Percentiles rank a stretch among this genome's conserved stretches.
Conservation (phyloP, 331 rosid species). For the Acacia concinna region DNA sequence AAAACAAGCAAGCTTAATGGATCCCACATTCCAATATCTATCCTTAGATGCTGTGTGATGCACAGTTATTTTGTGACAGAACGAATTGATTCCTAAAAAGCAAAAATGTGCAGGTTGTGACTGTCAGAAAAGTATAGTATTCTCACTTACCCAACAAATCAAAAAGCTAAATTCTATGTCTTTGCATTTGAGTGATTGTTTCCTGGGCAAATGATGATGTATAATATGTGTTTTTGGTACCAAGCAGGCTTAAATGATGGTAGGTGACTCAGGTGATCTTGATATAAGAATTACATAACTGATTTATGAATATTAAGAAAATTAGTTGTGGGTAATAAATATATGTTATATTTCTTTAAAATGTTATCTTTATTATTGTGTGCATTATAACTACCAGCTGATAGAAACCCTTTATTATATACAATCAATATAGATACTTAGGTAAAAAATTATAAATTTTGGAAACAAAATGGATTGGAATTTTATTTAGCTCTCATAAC, state of each 20-base stretch:
- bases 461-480: no score
- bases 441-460: no score
- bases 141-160: neutral
- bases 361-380: no score
- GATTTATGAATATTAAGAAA: no score
- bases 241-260: neutral
- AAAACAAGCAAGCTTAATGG: neutral
- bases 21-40: neutral
- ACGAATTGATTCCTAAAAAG: neutral
- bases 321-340: no score
- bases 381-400: no score
- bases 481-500: no score
- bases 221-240: neutral
- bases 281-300: no score
- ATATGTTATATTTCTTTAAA: no score
- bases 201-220: neutral
- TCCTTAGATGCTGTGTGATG: neutral
- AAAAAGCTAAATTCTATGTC: neutral
- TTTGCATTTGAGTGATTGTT: neutral
- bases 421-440: no score
- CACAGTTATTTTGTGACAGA: neutral
- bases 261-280: no score
- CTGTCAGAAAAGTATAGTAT: constrained; percentile 10
- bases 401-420: no score
- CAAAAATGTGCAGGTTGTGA: neutral